Evolutionary conservation across 129 eudicot genomes (phyloP).

Genomic region (Tagetes patula): DNA sequence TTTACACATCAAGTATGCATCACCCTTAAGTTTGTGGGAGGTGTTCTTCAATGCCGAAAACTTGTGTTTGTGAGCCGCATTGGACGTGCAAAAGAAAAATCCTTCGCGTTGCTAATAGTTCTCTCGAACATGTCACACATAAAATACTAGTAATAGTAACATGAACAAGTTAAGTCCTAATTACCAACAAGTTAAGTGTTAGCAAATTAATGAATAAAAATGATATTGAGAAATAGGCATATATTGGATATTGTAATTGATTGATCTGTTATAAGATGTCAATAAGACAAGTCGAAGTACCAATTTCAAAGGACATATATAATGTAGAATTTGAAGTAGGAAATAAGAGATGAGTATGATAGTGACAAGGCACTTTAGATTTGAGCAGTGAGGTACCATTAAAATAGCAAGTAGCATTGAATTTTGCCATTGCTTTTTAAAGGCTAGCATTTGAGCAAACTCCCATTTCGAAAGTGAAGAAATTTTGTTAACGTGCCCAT

Average conservation of each 20-base stretch:
- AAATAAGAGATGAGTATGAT: constrained; percentile 31
- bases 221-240: background rate
- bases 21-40: too few relatives aligned
- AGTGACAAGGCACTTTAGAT: constrained; percentile 36
- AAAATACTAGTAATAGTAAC: background rate
- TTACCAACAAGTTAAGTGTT: background rate
- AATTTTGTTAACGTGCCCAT: constrained; percentile 35
- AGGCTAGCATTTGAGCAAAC: constrained; percentile 41
- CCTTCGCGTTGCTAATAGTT: too few relatives aligned
- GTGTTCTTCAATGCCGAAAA: too few relatives aligned
- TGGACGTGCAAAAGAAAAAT: too few relatives aligned
- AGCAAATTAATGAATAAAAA: background rate
- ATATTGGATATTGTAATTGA: background rate
- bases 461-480: constrained; percentile 39
- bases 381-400: constrained; percentile 35
- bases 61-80: too few relatives aligned
- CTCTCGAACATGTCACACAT: too few relatives aligned
- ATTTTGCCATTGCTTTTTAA: constrained; percentile 42
- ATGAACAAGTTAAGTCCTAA: background rate
- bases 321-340: constrained; percentile 10
- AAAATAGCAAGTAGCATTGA: constrained; percentile 40
- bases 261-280: constrained; percentile 13
- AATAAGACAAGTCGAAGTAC: constrained; percentile 14
- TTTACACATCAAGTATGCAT: too few relatives aligned
- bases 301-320: background rate